These are phyloP conservation scores for Ascochyta lentis DNA, from an alignment of 2,329 filamentous ascomycete genomes.

Conservation along the genomic window DNA sequence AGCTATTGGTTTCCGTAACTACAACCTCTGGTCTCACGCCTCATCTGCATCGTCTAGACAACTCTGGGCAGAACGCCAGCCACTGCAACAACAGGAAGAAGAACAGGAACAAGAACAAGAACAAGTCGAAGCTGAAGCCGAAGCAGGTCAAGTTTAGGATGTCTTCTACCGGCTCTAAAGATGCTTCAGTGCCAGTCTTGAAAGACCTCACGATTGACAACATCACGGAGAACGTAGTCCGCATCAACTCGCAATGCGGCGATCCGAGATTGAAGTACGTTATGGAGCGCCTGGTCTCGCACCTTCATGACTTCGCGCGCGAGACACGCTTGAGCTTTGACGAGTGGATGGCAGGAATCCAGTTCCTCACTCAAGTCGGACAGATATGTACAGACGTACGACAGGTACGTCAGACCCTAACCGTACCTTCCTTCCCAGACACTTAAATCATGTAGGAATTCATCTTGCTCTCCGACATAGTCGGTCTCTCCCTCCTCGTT, in stretches of 20 bases:
- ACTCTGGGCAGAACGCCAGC: conserved; percentile 13
- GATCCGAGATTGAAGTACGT: conserved; percentile 74
- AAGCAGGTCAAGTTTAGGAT: conserved; percentile 3
- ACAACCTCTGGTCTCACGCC: conserved; percentile 9
- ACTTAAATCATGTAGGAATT: conserved; percentile 64
- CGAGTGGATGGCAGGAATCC: conserved; percentile 78
- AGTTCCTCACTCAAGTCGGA: conserved; percentile 74
- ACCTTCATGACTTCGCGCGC: conserved; percentile 82
- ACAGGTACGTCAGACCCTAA: conserved; percentile 58
- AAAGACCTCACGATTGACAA: conserved; percentile 80
- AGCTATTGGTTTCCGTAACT: conserved; percentile 3
- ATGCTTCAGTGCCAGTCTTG: conserved; percentile 56
- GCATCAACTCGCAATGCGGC: conserved; percentile 74
- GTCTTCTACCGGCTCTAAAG: conserved; percentile 1
- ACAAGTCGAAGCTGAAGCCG: not conserved
- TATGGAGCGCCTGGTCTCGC: conserved; percentile 74
- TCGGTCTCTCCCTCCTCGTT: conserved; percentile 80
- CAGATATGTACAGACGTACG: conserved; percentile 77
- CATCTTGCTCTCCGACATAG: conserved; percentile 80
- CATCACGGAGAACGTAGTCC: conserved; percentile 75
- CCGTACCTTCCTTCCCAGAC: not conserved
- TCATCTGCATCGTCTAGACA: conserved; percentile 7
- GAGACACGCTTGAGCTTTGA: conserved; percentile 77
- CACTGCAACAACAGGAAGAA: conserved; percentile 11
- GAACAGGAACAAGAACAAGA: conserved; percentile 2